Evolutionary conservation across 768 basidiomycete genomes (phyloP), one percentile per base, ranked within the genome.

Genomic region (Suillus decipiens): DNA sequence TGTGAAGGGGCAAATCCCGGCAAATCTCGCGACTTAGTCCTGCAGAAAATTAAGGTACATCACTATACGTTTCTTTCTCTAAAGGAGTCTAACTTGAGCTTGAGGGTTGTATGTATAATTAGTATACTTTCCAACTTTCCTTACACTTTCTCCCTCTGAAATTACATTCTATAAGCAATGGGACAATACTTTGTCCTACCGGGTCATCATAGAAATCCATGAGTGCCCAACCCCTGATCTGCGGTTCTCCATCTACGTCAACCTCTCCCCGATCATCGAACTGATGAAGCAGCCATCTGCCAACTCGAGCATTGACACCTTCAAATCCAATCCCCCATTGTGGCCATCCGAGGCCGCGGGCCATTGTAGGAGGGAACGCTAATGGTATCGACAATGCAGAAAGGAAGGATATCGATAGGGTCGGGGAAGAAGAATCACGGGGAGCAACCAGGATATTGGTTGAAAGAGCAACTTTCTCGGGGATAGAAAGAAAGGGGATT

Each of bases 281-380:
- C 63, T 78, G 75, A 43, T 84, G 81, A 50, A 94, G 70, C 22
- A 95, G 71, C 90, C 93, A 96, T 60, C 76, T 77, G 3, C 83
- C 88, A 3, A 93, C 77, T n/a, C 88, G 81, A 28, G 80, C 80
- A 70, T 98, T 98, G 45, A 95, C 88, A 2, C 95, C 95, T 71
- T 92, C 88, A n/a, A 95, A 79, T 5, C 95, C 95, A 8, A 95
- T 69, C 2, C 89, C 88, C 76, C 82, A 79, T 42, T 80, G 77
- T 0, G 93, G 92, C 88, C 88, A 94, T 15, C 94, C 93, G 69
- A 93, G 86, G 0, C 95, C 95, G 67, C 84, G 84, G 5, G 96
- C 92, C 28, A 96, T 80, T 11, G 82, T 77, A 5, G 89, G 81
- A 8, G 95, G 96, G 24, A 90, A 77, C 1, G 93, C 91, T 15